Evolutionary conservation across 306 rosid genomes (phyloP).

Genomic region (Alnus glutinosa): DNA sequence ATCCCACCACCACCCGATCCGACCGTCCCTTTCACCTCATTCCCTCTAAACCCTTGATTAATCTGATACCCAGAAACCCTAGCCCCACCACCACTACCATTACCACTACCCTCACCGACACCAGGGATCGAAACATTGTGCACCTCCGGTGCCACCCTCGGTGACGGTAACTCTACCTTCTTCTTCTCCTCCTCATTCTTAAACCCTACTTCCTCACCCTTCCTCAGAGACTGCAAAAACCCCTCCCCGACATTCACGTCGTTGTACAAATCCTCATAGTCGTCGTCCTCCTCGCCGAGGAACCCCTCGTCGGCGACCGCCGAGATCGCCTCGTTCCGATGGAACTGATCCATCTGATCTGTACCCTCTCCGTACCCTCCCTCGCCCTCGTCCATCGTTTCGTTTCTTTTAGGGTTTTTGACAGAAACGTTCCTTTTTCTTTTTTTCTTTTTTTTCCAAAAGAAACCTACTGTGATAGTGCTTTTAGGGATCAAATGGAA

Average conservation of each 20-base stretch:
- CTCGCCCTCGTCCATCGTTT: conserved; percentile 64
- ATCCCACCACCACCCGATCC: conserved; percentile 65
- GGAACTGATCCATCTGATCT: conserved; percentile 88
- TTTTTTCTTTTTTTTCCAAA: neutral
- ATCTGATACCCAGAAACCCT: conserved; percentile 57
- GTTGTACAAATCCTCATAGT: conserved; percentile 93
- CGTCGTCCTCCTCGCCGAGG: conserved; percentile 85
- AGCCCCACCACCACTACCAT: conserved; percentile 19
- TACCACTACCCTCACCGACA: neutral
- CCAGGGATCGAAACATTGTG: conserved; percentile 8
- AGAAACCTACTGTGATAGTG: neutral
- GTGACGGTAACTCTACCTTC: conserved; percentile 42
- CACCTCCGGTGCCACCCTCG: conserved; percentile 6
- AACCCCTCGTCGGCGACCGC: conserved; percentile 94
- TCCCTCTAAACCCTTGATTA: conserved; percentile 67
- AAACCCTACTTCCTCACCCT: conserved; percentile 65
- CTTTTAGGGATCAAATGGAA: neutral
- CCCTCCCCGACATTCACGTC: conserved; percentile 97
- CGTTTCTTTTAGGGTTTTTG: neutral
- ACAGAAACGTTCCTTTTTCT: neutral
- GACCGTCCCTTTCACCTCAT: conserved; percentile 42
- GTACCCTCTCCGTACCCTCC: conserved; percentile 62
- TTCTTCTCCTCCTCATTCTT: conserved; percentile 50
- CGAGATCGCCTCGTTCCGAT: conserved; percentile 96
- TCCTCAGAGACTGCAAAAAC: conserved; percentile 75